Evolutionary conservation across 1,284 basidiomycete genomes (phyloP), one percentile per base, ranked within the genome.

Genomic region (Trichosporon coremiiforme): DNA sequence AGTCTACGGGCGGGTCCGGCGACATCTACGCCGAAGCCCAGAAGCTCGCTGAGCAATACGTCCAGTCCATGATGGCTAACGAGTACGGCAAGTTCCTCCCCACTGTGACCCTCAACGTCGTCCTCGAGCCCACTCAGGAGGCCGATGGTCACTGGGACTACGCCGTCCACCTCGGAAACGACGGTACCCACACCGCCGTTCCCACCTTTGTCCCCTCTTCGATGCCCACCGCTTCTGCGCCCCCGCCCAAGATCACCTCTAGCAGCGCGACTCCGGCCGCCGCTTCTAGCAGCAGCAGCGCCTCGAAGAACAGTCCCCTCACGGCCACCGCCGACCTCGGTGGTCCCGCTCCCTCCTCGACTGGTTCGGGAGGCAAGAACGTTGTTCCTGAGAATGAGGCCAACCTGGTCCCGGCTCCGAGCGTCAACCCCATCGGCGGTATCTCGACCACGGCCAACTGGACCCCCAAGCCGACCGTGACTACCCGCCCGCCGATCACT

Each of bases 221-320:
- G 57, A 33, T 33, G 25, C 57, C 71, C 7, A 64, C 73, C 9
- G 29, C 69, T n/a, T 67, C 75, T 4, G 65, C 73, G 2, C 50
- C 74, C 12, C n/a, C 71, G 12, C 57, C 47, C 70, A 53, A 35
- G 10, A 10, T 63, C 36, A 45, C 66, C 35, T 10, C 41, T 12
- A 88, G 89, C 53, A 89, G 90, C 68, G 57, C 31, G 20, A 31
- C 57, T 20, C 29, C 29, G 13, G 41, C 64, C 36, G 64, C 71
- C 15, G 45, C n/a, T 55, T 71, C 70, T n/a, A n/a, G n/a, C n/a
- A n/a, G n/a, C 20, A 50, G 53, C 17, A 55, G 66, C 35, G n/a
- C n/a, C n/a, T 72, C 72, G 67, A 69, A 60, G 57, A 60, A 60
- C 17, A 31, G 57, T 35, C 57, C 57, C 29, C 29, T 60, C 36